Conservation (phyloP, 2,329 filamentous ascomycete species). For the Aureobasidium vineae region DNA sequence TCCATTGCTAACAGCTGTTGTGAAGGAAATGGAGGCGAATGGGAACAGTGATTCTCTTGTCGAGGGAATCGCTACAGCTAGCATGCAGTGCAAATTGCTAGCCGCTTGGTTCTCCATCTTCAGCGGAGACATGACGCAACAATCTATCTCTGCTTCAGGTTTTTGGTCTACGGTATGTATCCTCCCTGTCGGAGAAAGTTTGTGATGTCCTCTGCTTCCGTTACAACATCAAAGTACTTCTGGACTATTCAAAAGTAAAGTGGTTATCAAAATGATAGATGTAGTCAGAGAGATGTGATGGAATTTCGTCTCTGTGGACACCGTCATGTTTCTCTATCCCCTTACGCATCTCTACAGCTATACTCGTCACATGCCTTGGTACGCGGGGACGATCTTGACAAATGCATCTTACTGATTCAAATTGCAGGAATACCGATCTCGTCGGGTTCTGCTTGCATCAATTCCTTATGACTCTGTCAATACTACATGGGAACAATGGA, state of each 20-base stretch:
- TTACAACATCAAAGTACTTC: no score
- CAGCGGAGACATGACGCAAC: constrained; percentile 22
- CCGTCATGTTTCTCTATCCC: no score
- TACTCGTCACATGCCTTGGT: no score
- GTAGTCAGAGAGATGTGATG: no score
- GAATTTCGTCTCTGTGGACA: no score
- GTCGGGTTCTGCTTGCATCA: neutral
- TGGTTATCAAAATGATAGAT: no score
- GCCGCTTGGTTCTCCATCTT: constrained; percentile 29
- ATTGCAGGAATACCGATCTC: neutral
- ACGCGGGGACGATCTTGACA: no score
- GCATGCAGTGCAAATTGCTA: constrained; percentile 36
- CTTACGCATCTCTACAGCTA: no score
- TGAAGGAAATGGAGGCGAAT: neutral
- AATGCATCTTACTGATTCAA: neutral
- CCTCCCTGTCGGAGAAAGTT: no score
- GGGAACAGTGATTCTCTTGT: neutral
- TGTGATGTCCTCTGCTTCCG: neutral
- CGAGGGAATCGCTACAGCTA: constrained; percentile 10
- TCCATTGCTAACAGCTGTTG: neutral
- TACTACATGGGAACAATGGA: neutral
- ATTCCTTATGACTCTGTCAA: neutral
- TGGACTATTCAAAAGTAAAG: no score
- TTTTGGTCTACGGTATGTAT: constrained; percentile 11
- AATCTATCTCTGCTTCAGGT: neutral